Percentiles rank a stretch among this genome's conserved stretches.
phyloP scores from a whole-genome alignment of 768 basidiomycete species.

The Pleurotus tuber-regium region DNA sequence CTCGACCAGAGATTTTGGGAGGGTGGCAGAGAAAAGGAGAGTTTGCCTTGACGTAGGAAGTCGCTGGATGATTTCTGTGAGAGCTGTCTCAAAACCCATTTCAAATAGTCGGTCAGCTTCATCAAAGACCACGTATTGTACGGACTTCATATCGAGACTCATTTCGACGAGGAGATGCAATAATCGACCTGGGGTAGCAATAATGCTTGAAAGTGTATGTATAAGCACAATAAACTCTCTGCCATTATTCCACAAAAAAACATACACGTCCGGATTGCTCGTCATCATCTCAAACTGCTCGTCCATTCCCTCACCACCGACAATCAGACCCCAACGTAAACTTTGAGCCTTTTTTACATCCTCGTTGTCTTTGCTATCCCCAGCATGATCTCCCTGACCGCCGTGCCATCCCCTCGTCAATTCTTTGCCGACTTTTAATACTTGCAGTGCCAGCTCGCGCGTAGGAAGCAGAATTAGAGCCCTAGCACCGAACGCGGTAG shows the following conservation, averaged over 20 bases:
- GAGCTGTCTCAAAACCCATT: slow-evolving; percentile 92
- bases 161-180: slow-evolving; percentile 97
- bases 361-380: slow-evolving; percentile 60
- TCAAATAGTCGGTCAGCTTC: slow-evolving; percentile 99
- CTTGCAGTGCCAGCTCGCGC: slow-evolving; percentile 91
- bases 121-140: slow-evolving; percentile 93
- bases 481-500: slow-evolving; percentile 76
- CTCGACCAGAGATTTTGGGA: slow-evolving; percentile 93
- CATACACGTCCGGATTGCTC: slow-evolving; percentile 93
- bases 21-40: slow-evolving; percentile 92
- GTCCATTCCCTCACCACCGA: slow-evolving; percentile 94
- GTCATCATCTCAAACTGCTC: slow-evolving; percentile 97
- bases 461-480: slow-evolving; percentile 89
- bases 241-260: slow-evolving; percentile 19
- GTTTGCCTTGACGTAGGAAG: slow-evolving; percentile 88
- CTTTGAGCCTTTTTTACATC: slow-evolving; percentile 54
- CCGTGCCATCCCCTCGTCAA: slow-evolving; percentile 79
- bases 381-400: slow-evolving; percentile 65
- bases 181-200: slow-evolving; percentile 96
- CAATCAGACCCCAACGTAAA: slow-evolving; percentile 89
- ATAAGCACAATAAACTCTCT: slow-evolving; percentile 13
- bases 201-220: slow-evolving; percentile 57
- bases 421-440: slow-evolving; percentile 93
- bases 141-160: slow-evolving; percentile 84
- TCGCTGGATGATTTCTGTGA: slow-evolving; percentile 89